These are phyloP conservation scores for Nyssa sinensis DNA, from an alignment of 148 eudicot genomes.

Conservation along the genomic window DNA sequence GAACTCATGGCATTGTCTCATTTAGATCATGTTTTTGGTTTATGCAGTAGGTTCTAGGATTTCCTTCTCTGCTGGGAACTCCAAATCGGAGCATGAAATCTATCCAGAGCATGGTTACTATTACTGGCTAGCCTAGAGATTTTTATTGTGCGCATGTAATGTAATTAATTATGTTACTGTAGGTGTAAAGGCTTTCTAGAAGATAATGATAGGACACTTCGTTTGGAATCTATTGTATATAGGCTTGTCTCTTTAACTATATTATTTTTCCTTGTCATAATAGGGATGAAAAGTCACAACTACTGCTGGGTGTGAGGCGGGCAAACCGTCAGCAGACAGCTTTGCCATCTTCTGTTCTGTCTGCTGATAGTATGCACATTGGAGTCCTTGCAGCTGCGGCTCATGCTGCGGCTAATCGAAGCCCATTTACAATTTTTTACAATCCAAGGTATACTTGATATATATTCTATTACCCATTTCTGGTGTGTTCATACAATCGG, in stretches of 20 bases:
- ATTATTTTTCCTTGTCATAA: neutral
- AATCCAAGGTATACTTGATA: constrained; percentile 64
- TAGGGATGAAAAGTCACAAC: constrained; percentile 90
- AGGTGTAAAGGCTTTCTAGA: neutral
- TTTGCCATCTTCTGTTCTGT: constrained; percentile 90
- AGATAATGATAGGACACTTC: neutral
- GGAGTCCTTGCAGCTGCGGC: constrained; percentile 99
- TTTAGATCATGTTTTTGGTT: neutral
- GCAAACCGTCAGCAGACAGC: constrained; percentile 87
- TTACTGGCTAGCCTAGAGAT: neutral
- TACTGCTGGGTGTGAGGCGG: constrained; percentile 88
- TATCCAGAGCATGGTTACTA: neutral
- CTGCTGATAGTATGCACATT: constrained; percentile 98
- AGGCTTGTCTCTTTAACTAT: neutral
- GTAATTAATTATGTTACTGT: neutral
- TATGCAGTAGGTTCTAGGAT: neutral
- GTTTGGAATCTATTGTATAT: neutral
- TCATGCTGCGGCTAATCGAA: constrained; percentile 88
- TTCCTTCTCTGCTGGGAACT: neutral
- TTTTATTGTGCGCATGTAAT: neutral
- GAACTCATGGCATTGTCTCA: neutral
- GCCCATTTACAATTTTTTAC: constrained; percentile 78
- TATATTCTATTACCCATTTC: neutral
- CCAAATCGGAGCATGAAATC: neutral
- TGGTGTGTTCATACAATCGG: neutral